Percentiles rank a stretch among this genome's conserved stretches.
phyloP scores from a whole-genome alignment of 495 filamentous ascomycete species.

The Trichoderma gamsii region DNA sequence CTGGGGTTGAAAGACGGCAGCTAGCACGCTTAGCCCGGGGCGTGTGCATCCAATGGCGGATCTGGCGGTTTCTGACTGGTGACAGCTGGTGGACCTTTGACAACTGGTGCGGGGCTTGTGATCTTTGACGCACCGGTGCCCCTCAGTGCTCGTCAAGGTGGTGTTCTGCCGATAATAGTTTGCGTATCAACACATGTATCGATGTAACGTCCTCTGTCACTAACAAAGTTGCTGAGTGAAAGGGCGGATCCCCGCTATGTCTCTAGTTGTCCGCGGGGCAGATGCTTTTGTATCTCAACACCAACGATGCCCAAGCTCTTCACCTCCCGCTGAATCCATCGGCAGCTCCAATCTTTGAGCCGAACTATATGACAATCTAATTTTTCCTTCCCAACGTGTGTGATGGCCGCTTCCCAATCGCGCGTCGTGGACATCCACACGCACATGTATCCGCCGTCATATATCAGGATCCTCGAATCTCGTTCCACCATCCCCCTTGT shows the following conservation, averaged over 20 bases:
- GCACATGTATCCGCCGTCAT: constrained; percentile 84
- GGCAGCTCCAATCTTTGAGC: neutral
- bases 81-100: neutral
- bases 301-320: neutral
- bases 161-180: neutral
- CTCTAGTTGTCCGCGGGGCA: neutral
- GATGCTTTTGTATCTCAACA: neutral
- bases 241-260: neutral
- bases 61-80: constrained; percentile 5
- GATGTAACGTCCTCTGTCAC: neutral
- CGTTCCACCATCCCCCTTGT: constrained; percentile 76
- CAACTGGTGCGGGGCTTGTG: neutral
- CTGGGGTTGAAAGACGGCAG: neutral
- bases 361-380: neutral
- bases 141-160: neutral
- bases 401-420: neutral
- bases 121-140: constrained; percentile 2
- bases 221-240: neutral
- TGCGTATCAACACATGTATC: neutral
- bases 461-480: constrained; percentile 71
- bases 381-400: neutral
- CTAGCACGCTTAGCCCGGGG: neutral
- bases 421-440: constrained; percentile 82
- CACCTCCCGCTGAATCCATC: neutral
- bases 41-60: neutral